These are phyloP conservation scores for Macaranga tanarius DNA, from an alignment of 441 rosid species.

Conservation along the genomic window DNA sequence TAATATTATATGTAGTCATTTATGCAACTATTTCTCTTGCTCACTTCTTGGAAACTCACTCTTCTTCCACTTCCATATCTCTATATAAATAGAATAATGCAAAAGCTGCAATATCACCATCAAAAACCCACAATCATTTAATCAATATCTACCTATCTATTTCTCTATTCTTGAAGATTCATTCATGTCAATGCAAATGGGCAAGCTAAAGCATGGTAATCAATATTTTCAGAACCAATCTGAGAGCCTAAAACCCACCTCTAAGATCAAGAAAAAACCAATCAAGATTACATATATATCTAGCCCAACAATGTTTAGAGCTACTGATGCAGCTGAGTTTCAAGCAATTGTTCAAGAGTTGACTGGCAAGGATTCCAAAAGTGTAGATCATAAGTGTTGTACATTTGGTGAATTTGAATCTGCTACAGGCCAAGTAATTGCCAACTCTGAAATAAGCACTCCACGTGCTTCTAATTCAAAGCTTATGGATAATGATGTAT, in stretches of 20 bases:
- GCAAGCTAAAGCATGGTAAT: slow-evolving; percentile 18
- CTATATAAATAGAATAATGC: neutral
- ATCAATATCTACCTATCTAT: neutral
- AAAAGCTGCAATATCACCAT: neutral
- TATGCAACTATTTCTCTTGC: neutral
- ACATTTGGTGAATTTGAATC: neutral
- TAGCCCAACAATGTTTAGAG: slow-evolving; percentile 44
- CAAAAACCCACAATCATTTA: neutral
- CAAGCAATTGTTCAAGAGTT: slow-evolving; percentile 43
- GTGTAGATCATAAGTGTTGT: neutral
- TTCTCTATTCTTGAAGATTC: neutral
- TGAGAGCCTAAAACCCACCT: slow-evolving; percentile 3
- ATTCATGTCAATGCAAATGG: slow-evolving; percentile 24
- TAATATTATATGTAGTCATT: neutral
- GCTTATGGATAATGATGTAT: neutral
- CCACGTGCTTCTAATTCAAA: neutral
- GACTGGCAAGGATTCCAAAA: slow-evolving; percentile 41
- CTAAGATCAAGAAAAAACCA: slow-evolving; percentile 27
- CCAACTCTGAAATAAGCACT: too few relatives aligned
- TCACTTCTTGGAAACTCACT: slow-evolving; percentile 24
- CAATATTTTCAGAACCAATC: neutral
- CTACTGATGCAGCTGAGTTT: slow-evolving; percentile 42
- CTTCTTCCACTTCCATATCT: neutral
- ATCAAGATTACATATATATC: slow-evolving; percentile 44
- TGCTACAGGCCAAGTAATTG: neutral